phyloP scores from a whole-genome alignment of 306 rosid species.

The Sophora flavescens region DNA sequence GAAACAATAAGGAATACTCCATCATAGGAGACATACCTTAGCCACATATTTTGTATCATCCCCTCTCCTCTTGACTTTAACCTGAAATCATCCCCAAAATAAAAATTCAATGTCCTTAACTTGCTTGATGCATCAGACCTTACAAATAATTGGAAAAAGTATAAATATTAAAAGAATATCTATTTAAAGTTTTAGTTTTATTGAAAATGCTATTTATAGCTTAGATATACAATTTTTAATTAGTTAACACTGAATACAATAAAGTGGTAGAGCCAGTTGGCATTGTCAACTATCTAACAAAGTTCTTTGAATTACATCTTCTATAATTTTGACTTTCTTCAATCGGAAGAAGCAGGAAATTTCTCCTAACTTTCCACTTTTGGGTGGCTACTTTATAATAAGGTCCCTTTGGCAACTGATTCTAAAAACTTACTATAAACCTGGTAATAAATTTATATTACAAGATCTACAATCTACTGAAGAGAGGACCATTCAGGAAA shows the following conservation, averaged over 20 bases:
- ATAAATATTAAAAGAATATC: slow-evolving; percentile 31
- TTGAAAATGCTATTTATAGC: slow-evolving; percentile 15
- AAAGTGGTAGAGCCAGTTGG: slow-evolving; percentile 14
- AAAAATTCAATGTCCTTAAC: slow-evolving; percentile 26
- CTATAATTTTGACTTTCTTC: slow-evolving; percentile 22
- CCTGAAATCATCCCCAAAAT: slow-evolving; percentile 61
- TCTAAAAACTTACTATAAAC: slow-evolving; percentile 32
- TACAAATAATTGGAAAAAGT: slow-evolving; percentile 30
- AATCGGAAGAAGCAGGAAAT: slow-evolving; percentile 28
- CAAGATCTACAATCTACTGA: slow-evolving; percentile 39
- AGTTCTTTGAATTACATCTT: not conserved
- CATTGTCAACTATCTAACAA: not conserved
- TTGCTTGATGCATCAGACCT: slow-evolving; percentile 14
- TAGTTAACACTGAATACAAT: slow-evolving; percentile 5
- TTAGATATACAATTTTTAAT: slow-evolving; percentile 16
- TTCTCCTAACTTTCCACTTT: slow-evolving; percentile 30
- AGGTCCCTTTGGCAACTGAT: slow-evolving; percentile 24
- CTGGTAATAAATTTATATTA: slow-evolving; percentile 10
- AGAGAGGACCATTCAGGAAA: slow-evolving; percentile 40
- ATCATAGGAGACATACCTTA: slow-evolving; percentile 68
- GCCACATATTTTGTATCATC: slow-evolving; percentile 98
- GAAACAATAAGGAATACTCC: slow-evolving; percentile 32
- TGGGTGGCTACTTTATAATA: slow-evolving; percentile 18
- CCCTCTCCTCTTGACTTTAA: slow-evolving; percentile 96
- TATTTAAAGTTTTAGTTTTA: slow-evolving; percentile 32